Evolutionary conservation across 2,329 filamentous ascomycete species (phyloP), one percentile per base, ranked within the genome.

Genomic region (Aspergillus terreus): DNA sequence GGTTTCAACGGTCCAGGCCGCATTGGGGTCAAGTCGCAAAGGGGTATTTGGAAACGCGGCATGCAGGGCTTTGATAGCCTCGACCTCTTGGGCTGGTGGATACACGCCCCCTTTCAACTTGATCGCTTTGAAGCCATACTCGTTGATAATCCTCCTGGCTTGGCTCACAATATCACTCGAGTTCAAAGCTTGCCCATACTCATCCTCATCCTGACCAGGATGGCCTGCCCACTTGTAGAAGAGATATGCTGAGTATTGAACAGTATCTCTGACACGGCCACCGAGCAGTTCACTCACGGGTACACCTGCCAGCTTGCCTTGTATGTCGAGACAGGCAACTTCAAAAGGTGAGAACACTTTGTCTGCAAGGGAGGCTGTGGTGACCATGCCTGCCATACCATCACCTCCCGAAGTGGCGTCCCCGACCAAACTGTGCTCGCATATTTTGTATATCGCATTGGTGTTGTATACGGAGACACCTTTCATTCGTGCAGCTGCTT

Each of bases 221-320:
- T 76, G 72, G 1, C 72, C 70, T 6, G 51, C 65, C 72, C 73
- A 75, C 42, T 76, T 75, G 56, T 74, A 75, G 51, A 76, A 76
- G 4, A 75, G 60, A 47, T 75, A 76, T 2, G 73, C 73, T 2
- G 73, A 75, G 58, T 74, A 76, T 44, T 72, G 71, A 1, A 75
- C 71, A 15, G 60, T 63, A 47, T 73, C 66, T 51, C 72, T 65
- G 7, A 75, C 66, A 0, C 70, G 63, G 2, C 72, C 72, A 3
- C 73, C 72, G 1, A 76, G 67, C 0, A 76, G 53, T 4, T 72
- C 69, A 40, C 68, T 68, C 2, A 75, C 71, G 2, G 72, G 70
- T 0, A 74, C 48, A 1, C 72, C 71, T 1, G 69, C 64, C 1
- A 74, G 44, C 43, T 76, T 76, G 15, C 71, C 72, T 45, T 76